Percentiles rank a stretch among this genome's conserved stretches.
Conservation (phyloP, 371 early-diverging fungal species). For the Dinochytrium kinnereticum region DNA sequence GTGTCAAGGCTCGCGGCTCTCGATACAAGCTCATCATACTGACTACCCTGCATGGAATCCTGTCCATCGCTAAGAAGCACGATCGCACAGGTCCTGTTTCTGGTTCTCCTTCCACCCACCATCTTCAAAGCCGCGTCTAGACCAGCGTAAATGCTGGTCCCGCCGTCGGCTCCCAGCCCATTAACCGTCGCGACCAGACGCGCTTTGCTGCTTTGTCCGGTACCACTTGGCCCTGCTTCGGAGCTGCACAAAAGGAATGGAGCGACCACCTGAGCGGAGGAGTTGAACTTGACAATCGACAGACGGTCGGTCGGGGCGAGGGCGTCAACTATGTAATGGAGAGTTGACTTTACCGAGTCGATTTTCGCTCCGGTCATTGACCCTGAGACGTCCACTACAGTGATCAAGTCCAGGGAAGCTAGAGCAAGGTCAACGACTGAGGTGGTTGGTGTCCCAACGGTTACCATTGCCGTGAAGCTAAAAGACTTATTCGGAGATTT, state of each 20-base stretch:
- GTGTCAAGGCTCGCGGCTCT: too few relatives aligned
- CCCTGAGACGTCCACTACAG: constrained; percentile 31
- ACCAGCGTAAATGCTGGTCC: not conserved
- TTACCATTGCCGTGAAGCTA: not conserved
- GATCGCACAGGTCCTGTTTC: not conserved
- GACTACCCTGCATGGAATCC: too few relatives aligned
- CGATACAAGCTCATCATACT: too few relatives aligned
- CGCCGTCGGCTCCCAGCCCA: not conserved
- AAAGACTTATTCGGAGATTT: not conserved
- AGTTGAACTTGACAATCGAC: constrained; percentile 25
- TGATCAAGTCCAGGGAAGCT: constrained; percentile 20
- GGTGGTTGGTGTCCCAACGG: not conserved
- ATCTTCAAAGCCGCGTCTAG: not conserved
- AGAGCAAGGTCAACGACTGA: too few relatives aligned
- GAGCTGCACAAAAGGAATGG: constrained; percentile 16
- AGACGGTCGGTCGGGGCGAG: constrained; percentile 22
- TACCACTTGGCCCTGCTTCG: too few relatives aligned
- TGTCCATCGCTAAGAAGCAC: not conserved
- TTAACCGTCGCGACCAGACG: too few relatives aligned
- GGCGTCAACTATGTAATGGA: constrained; percentile 18
- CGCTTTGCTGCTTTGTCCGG: too few relatives aligned
- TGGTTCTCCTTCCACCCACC: not conserved
- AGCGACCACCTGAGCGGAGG: not conserved
- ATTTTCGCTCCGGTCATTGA: constrained; percentile 22
- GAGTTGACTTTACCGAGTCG: constrained; percentile 17